Percentiles rank a stretch among this genome's conserved stretches.
phyloP scores from a whole-genome alignment of 2,329 filamentous ascomycete species.

The Monosporascus sp. region DNA sequence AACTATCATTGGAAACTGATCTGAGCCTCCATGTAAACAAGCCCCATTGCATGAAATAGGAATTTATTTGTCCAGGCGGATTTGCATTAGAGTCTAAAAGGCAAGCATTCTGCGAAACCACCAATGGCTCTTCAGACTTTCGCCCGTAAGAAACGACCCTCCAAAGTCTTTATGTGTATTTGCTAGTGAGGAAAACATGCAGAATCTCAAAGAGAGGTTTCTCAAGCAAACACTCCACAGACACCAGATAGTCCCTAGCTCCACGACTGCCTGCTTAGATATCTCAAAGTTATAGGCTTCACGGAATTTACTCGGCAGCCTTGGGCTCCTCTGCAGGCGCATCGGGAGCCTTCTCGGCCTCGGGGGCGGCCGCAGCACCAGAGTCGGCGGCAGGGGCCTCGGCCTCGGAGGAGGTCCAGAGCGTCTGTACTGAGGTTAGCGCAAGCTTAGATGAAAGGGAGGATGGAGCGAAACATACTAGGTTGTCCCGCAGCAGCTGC shows the following conservation, averaged over 20 bases:
- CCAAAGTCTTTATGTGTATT: conserved; percentile 36
- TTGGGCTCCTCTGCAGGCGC: conserved; percentile 63
- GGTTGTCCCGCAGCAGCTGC: conserved; percentile 95
- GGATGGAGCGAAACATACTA: conserved; percentile 52
- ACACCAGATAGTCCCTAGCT: conserved; percentile 52
- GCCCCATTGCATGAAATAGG: conserved; percentile 25
- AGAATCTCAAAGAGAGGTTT: conserved; percentile 40
- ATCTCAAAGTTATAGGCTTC: conserved; percentile 34
- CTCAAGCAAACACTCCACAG: conserved; percentile 58
- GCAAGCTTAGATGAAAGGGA: neutral
- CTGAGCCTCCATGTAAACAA: too few species aligned
- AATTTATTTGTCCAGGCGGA: conserved; percentile 54
- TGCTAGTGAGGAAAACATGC: conserved; percentile 49
- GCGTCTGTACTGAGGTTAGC: conserved; percentile 60
- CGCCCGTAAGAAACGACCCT: conserved; percentile 26
- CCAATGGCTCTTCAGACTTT: conserved; percentile 41
- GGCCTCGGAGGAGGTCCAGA: conserved; percentile 98
- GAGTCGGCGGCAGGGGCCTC: conserved; percentile 60
- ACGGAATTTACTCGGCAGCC: conserved; percentile 52
- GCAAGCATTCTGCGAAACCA: conserved; percentile 42
- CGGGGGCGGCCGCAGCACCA: conserved; percentile 48
- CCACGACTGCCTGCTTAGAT: conserved; percentile 39
- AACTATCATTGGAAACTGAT: too few species aligned
- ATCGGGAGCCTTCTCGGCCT: conserved; percentile 53
- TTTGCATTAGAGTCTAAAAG: conserved; percentile 53